Percentiles rank a stretch among this genome's conserved stretches.
phyloP scores from a whole-genome alignment of 306 rosid genomes.

The Malus orientalis region DNA sequence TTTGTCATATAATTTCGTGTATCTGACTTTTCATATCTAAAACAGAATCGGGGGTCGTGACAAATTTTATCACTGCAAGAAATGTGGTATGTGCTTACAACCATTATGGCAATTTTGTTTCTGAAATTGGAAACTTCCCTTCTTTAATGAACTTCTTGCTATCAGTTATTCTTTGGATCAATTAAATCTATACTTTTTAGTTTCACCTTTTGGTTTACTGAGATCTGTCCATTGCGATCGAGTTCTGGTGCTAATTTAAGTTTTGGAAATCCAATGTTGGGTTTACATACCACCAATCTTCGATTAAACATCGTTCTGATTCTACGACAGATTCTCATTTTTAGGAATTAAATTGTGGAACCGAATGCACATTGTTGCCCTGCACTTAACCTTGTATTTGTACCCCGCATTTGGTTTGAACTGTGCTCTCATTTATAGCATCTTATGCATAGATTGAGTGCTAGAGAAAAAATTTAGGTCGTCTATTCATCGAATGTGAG shows the following conservation, averaged over 20 bases:
- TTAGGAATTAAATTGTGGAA: background rate
- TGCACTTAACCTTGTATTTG: background rate
- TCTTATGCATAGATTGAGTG: background rate
- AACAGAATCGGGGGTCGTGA: slow-evolving; percentile 86
- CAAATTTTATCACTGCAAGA: slow-evolving; percentile 78
- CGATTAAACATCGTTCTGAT: background rate
- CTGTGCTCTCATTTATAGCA: background rate
- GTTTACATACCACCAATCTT: background rate
- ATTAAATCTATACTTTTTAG: background rate
- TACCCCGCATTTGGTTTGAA: background rate
- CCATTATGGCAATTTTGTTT: background rate
- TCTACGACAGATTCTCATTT: background rate
- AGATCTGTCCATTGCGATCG: background rate
- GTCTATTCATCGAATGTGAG: background rate
- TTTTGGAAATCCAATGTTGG: background rate
- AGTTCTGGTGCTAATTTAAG: background rate
- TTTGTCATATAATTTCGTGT: slow-evolving; percentile 11
- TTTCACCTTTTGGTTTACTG: background rate
- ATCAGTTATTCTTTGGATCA: background rate
- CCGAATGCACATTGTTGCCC: background rate
- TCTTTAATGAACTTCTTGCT: background rate
- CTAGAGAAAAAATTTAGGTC: background rate
- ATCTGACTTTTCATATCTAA: slow-evolving; percentile 9
- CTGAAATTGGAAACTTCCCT: background rate
- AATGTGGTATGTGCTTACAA: slow-evolving; percentile 67